Evolutionary conservation across 1,284 basidiomycete species (phyloP), one percentile per base, ranked within the genome.

Genomic region (Ustilago loliicola): DNA sequence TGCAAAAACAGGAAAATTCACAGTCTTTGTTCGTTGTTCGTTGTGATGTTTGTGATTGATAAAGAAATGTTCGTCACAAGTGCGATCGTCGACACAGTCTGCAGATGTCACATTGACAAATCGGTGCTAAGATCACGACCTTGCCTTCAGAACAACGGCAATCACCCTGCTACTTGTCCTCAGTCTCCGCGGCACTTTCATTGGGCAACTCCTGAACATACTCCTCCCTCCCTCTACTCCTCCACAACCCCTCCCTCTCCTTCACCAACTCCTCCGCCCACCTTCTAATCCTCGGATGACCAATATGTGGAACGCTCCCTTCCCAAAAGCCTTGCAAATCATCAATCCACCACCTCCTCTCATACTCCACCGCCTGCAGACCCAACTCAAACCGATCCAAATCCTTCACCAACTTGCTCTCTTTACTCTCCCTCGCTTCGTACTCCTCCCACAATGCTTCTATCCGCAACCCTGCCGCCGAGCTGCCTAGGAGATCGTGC

Each of bases 361-460:
- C 85, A 52, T 86, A 90, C 81, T 90, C 90, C 38, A 89, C 87
- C 0, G 88, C 89, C 82, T 90, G 90, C 10, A 93, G 88, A 3
- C 93, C 93, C 90, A 99, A 93, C 87, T 99, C 96, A 70, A 98
- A 92, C 13, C 94, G 89, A 86, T 99, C 96, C 13, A 98, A 89
- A 86, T 99, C 95, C 89, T 99, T 98, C 67, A 98, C 96, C 79
- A 98, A 93, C 77, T 89, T 91, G 0, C 95, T 93, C 87, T 98
- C 96, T 11, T 91, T 88, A 0, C 93, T 93, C 81, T 90, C 83
- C 4, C 93, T 90, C 48, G 91, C 91, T 88, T 99, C 96, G 84
- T 98, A 98, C 88, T 99, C 96, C 93, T 92, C 88, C 93, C 94
- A 98, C 0, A 98, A 87, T 0, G 90, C 88, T 75, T 91, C 89